These are phyloP conservation scores for Apiotrichum montevideense DNA, from an alignment of 1,284 basidiomycete genomes.

Conservation along the genomic window DNA sequence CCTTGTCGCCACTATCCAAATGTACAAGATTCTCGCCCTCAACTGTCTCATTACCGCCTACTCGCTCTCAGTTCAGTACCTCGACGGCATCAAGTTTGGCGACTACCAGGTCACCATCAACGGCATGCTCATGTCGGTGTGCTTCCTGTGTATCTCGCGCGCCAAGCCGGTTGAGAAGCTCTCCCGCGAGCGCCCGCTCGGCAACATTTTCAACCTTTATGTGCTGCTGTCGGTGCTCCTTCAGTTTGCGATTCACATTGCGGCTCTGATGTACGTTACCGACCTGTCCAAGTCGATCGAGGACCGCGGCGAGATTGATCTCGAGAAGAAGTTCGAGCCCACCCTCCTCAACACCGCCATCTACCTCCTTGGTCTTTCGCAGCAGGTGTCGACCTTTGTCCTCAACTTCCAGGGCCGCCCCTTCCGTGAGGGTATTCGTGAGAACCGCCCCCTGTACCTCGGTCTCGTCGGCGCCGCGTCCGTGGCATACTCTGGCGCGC, in stretches of 20 bases:
- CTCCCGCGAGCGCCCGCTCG: conserved; percentile 79
- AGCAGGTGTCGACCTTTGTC: conserved; percentile 92
- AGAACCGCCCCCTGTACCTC: conserved; percentile 85
- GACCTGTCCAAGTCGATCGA: conserved; percentile 68
- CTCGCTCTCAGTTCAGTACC: conserved; percentile 87
- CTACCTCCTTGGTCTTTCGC: conserved; percentile 84
- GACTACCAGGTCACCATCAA: conserved; percentile 91
- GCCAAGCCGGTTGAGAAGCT: conserved; percentile 95
- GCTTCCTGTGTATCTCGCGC: conserved; percentile 91
- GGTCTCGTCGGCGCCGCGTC: conserved; percentile 77
- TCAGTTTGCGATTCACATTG: conserved; percentile 88
- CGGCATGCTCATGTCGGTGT: conserved; percentile 93
- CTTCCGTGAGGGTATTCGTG: conserved; percentile 90
- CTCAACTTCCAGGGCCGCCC: conserved; percentile 97
- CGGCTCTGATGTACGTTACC: conserved; percentile 82
- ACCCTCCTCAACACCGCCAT: conserved; percentile 89
- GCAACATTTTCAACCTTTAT: conserved; percentile 93
- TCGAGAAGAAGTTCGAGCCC: conserved; percentile 91
- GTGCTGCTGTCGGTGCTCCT: conserved; percentile 81
- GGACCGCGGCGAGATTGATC: conserved; percentile 70
- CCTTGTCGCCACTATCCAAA: conserved; percentile 91
- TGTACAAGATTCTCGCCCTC: conserved; percentile 96
- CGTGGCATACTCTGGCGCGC: conserved; percentile 87
- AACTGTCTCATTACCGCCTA: conserved; percentile 96
- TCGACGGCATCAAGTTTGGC: conserved; percentile 96